Evolutionary conservation across 495 filamentous ascomycete genomes (phyloP).

Genomic region (Parathielavia hyrcaniae): DNA sequence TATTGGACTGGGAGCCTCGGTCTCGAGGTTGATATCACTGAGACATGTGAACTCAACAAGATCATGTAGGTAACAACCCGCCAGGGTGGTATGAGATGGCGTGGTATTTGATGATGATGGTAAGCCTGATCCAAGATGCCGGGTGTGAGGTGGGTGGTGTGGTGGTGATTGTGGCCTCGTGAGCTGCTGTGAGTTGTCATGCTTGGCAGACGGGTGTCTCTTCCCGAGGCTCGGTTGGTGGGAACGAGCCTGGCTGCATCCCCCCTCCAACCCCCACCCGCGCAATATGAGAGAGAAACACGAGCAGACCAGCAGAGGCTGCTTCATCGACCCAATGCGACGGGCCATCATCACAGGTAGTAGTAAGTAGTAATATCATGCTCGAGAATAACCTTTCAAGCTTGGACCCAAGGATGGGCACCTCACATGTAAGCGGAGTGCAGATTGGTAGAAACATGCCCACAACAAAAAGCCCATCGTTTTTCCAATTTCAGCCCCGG

Average conservation of each 20-base stretch:
- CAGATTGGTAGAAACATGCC: neutral
- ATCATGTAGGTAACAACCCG: too few species aligned
- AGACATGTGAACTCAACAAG: too few species aligned
- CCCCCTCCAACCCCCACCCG: neutral
- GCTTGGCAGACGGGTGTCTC: neutral
- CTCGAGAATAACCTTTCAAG: neutral
- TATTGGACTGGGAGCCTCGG: too few species aligned
- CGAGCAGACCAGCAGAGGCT: neutral
- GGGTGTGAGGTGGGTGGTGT: neutral
- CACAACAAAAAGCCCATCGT: neutral
- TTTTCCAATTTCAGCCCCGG: neutral
- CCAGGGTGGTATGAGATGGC: neutral
- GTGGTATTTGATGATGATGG: neutral
- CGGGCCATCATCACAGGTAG: neutral
- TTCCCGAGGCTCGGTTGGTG: neutral
- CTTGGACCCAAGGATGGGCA: neutral
- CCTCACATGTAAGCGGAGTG: neutral
- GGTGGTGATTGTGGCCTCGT: slow-evolving; percentile 1
- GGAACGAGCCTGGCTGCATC: neutral
- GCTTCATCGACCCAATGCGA: neutral
- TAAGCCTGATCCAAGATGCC: neutral
- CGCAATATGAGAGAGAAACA: neutral
- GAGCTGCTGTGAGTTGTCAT: slow-evolving; percentile 12
- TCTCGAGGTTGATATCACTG: neutral
- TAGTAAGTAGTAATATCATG: too few species aligned